Evolutionary conservation across 176 grass and related monocot genomes (phyloP), one percentile per base, ranked within the genome.

Genomic region (Triticum urartu): DNA sequence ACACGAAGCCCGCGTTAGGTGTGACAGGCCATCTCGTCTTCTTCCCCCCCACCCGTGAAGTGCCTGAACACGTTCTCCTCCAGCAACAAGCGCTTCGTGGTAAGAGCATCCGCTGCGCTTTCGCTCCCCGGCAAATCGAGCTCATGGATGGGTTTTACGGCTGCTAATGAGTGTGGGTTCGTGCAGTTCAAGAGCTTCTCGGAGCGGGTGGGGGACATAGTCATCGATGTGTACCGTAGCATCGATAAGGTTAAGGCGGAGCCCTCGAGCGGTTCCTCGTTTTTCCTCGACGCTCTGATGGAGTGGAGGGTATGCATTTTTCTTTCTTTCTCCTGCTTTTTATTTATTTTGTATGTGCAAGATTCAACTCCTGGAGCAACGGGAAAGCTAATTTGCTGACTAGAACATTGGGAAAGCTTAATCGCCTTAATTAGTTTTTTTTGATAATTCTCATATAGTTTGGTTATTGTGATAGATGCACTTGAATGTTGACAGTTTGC

Each of bases 151-250:
- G 1, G 32, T 71, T 28, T 9, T 26, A 5, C 22, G 80, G 83
- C 6, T 85, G 56, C 67, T 91, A 64, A 87, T 45, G 68, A 5
- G 43, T 83, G 25, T 61, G 11, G 61, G 34, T 21, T 78, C 36
- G 32, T 77, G 86, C 87, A 98, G 96, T 98, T 98, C 84, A 98
- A 98, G 86, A 94, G 32, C 64, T 95, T 95, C 91, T 92, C 93
- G 34, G 86, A 91, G 81, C 88, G 96, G 64, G 88, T 98, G 36
- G 88, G 84, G 73, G 96, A 98, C 64, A 94, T 98, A 79, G 73
- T 92, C 72, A 98, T 98, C 77, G 85, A 95, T 84, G 96, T 98
- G 13, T 98, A 83, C 87, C 93, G 90, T 42, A 95, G 83, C 59
- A 91, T 95, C 24, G 90, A 87, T 36, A 68, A 79, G 11, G 78